Evolutionary conservation across 139 green algal genomes (phyloP).

Genomic region (Tetratostichococcus sp.): DNA sequence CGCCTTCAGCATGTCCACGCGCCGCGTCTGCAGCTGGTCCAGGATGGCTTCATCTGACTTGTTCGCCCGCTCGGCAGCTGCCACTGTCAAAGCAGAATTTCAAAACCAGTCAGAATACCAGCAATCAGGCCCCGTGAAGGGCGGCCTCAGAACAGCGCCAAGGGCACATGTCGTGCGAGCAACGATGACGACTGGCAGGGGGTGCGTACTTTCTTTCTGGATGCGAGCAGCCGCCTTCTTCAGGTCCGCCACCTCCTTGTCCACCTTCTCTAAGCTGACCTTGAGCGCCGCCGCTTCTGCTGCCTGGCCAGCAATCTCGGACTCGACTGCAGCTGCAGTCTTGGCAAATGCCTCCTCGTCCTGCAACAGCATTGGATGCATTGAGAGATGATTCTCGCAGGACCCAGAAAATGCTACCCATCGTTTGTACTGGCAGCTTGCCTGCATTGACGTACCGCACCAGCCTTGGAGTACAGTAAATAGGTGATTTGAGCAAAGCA

Average conservation of each 20-base stretch:
- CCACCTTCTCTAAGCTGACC: conserved; percentile 16
- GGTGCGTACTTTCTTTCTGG: background rate
- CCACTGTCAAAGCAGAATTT: background rate
- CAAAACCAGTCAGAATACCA: too few species aligned
- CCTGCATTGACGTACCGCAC: too few species aligned
- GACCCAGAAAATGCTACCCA: too few species aligned
- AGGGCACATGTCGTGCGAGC: too few species aligned
- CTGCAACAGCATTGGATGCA: background rate
- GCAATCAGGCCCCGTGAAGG: too few species aligned
- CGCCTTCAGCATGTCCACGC: conserved; percentile 28
- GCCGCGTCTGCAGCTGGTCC: conserved; percentile 21
- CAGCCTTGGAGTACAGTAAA: too few species aligned
- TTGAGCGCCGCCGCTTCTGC: conserved; percentile 16
- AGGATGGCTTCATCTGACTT: conserved; percentile 12
- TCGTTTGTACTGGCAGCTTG: too few species aligned
- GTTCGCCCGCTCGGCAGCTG: conserved; percentile 7
- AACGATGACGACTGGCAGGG: background rate
- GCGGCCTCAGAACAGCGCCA: too few species aligned
- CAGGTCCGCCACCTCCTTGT: background rate
- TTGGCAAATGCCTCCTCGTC: background rate
- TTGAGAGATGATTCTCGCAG: too few species aligned
- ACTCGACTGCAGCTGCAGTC: background rate
- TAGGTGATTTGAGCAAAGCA: too few species aligned
- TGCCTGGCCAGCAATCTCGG: background rate
- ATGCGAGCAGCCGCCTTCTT: background rate